Conservation (phyloP, 495 filamentous ascomycete species). For the Aspergillus leporis region DNA sequence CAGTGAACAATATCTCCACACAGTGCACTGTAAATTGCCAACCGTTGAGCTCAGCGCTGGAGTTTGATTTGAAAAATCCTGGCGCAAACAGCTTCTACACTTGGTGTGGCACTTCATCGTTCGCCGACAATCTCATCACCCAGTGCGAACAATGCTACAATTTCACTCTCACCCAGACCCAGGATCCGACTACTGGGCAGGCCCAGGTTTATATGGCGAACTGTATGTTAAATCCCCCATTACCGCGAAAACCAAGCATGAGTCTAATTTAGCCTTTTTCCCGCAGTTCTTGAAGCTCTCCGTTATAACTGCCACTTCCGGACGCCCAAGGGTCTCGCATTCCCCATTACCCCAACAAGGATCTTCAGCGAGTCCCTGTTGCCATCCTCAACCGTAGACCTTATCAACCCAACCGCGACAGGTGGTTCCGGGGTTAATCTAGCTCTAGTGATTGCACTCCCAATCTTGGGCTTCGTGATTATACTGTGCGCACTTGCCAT, state of each 20-base stretch:
- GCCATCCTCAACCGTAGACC: conserved; percentile 36
- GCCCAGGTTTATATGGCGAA: conserved; percentile 47
- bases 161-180: conserved; percentile 30
- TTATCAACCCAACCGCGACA: conserved; percentile 21
- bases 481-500: conserved; percentile 21
- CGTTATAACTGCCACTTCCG: conserved; percentile 50
- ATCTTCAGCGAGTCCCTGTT: conserved; percentile 46
- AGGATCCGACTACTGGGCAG: neutral
- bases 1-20: conserved; percentile 37
- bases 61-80: conserved; percentile 32
- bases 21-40: conserved; percentile 46
- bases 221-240: conserved; percentile 35
- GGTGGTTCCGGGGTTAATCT: conserved; percentile 32
- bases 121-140: conserved; percentile 44
- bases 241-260: neutral
- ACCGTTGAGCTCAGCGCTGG: conserved; percentile 35
- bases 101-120: conserved; percentile 36
- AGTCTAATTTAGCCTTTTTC: neutral
- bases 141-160: conserved; percentile 50
- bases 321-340: conserved; percentile 32
- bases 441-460: conserved; percentile 47
- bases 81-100: conserved; percentile 28
- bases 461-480: conserved; percentile 45
- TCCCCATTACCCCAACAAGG: conserved; percentile 42
- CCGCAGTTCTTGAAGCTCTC: conserved; percentile 50